Base-by-base conservation (phyloP, 164 flowering plant genomes). In the Protea cynaroides region DNA sequence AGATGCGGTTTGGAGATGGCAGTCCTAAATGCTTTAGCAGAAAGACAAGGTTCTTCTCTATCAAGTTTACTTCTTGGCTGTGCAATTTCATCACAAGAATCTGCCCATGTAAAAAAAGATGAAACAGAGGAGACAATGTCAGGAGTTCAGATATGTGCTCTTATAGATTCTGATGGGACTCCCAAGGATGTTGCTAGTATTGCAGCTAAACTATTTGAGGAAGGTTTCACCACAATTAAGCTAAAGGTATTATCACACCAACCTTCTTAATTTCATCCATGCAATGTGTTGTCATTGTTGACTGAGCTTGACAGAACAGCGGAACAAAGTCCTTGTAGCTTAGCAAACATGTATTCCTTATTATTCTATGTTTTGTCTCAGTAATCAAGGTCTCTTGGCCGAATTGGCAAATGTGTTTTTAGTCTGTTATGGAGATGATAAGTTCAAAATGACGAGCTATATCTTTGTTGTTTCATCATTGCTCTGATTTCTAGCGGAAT, bases 1-100 rank as follows among this genome's bases (percentile, higher is more conserved):
- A 71, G 96, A 75, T 91, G 93, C 78, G 97, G 97, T 55, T 63
- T 94, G 61, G 99, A 94, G 80, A 91, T 89, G 96, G 97, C 99
- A 24, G 67, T 89, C 54, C 88, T 94, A 43, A 89, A 82, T 75
- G 92, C 92, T n/a, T 62, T 91, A 61, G 96, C 92, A 17, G 81
- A 78, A 65, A 81, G 72, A 50, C 75, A 81, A 56, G 83, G 79
- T 58, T 80, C 76, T 47, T 81, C 77, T 69, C 74, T 95, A 25
- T 78, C 83, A 43, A 72, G 76, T 55, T 25, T 88, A 72, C 75
- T 91, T 51, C 69, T 71, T 15, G 63, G 60, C 29, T n/a, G 18
- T 71, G 40, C 47, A 65, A 57, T 22, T 59, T 53, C 56, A 34
- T 55, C 58, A 8, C 36, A 38, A 25, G 53, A 62, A 58, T 74